These are phyloP conservation scores for Infundibulicybe gibba DNA, from an alignment of 768 basidiomycete species.

Conservation along the genomic window DNA sequence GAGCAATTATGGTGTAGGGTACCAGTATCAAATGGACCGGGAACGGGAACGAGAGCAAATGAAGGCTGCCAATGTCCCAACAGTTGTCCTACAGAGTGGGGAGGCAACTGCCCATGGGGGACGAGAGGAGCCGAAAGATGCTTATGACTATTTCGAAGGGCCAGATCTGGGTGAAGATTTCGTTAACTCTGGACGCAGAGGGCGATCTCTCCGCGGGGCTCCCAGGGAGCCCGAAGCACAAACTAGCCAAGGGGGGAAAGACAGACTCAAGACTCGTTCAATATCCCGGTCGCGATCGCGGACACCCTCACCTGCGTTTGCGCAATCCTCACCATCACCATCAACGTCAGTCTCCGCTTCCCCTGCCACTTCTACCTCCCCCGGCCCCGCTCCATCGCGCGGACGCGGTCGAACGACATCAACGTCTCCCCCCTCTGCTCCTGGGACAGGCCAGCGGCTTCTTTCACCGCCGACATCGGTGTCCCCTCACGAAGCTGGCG, in stretches of 20 bases:
- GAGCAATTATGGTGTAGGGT: conserved; percentile 27
- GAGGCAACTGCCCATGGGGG: conserved; percentile 1
- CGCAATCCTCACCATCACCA: conserved; percentile 9
- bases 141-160: conserved; percentile 59
- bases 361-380: conserved; percentile 8
- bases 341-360: conserved; percentile 17
- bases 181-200: conserved; percentile 15
- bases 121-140: conserved; percentile 36
- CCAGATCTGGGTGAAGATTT: conserved; percentile 55
- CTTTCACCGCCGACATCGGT: conserved; percentile 1
- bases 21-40: conserved; percentile 12
- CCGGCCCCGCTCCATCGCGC: conserved; percentile 21
- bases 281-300: conserved; percentile 32
- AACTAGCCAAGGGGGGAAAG: conserved; percentile 11
- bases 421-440: conserved; percentile 1
- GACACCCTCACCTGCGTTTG: conserved; percentile 40
- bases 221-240: conserved; percentile 6
- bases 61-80: conserved; percentile 14
- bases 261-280: conserved; percentile 14
- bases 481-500: conserved; percentile 5
- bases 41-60: conserved; percentile 16
- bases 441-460: conserved; percentile 1
- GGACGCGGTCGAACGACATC: conserved; percentile 16
- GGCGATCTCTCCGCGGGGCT: conserved; percentile 9
- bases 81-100: conserved; percentile 10